A percentile compares a stretch with the other conserved stretches of the same genome.
These are phyloP conservation scores for Sonneratia caseolaris DNA, from an alignment of 345 rosid species.

Conservation along the genomic window DNA sequence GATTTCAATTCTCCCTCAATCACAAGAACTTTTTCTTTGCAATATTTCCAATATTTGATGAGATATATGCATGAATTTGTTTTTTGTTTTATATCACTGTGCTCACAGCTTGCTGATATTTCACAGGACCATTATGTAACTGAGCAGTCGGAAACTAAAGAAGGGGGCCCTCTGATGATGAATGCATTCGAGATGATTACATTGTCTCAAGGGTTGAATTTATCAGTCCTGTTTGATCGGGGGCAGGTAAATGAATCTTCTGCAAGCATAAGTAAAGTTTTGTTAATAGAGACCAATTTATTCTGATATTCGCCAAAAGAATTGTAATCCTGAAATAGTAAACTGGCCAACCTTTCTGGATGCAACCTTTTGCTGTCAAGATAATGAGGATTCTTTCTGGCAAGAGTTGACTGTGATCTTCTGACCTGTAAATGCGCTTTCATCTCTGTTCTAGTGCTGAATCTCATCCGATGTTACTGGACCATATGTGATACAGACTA, in stretches of 20 bases:
- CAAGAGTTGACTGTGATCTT: not conserved
- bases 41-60: not conserved
- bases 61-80: not conserved
- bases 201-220: constrained; percentile 88
- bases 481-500: not conserved
- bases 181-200: constrained; percentile 98
- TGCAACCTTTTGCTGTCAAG: not conserved
- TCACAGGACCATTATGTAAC: constrained; percentile 63
- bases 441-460: not conserved
- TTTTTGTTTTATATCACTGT: not conserved
- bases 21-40: not conserved
- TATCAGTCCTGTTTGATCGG: constrained; percentile 85
- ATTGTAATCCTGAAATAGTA: not conserved
- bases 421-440: not conserved
- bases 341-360: not conserved
- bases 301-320: not conserved
- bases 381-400: not conserved
- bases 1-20: not conserved
- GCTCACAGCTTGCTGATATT: not conserved
- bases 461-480: not conserved
- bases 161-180: constrained; percentile 64
- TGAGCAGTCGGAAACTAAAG: constrained; percentile 37
- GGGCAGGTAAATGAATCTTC: constrained; percentile 41
- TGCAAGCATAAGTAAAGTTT: not conserved
- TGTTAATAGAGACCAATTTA: not conserved